Conservation (phyloP, 257 asterid species). For the Solanum rostratum region DNA sequence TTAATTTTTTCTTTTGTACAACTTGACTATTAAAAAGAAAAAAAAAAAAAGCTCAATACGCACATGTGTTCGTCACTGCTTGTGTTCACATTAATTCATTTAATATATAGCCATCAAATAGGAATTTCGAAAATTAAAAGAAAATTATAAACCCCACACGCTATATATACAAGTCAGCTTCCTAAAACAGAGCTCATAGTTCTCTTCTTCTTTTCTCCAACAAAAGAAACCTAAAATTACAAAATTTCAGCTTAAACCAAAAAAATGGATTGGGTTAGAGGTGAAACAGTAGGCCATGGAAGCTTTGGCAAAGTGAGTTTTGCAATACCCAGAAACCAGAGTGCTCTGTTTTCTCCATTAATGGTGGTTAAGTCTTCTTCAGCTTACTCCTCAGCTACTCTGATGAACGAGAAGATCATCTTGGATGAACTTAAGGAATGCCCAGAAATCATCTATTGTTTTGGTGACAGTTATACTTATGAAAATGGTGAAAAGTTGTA, state of each 20-base stretch:
- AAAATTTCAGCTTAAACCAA: background rate
- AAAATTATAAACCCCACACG: background rate
- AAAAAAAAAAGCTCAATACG: background rate
- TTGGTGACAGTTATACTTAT: constrained; percentile 41
- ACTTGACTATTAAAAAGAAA: background rate
- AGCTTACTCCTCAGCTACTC: constrained; percentile 27
- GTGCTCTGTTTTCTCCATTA: constrained; percentile 5
- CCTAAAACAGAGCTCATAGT: background rate
- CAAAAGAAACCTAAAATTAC: background rate
- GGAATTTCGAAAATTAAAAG: background rate
- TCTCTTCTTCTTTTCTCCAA: background rate
- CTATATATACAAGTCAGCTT: background rate
- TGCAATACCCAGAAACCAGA: constrained; percentile 17
- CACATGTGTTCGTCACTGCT: constrained; percentile 11
- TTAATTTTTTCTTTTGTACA: background rate
- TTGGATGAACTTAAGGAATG: constrained; percentile 48
- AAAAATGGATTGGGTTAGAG: constrained; percentile 47
- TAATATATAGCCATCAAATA: background rate
- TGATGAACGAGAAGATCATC: constrained; percentile 40
- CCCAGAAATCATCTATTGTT: constrained; percentile 49
- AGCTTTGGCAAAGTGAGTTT: constrained; percentile 42
- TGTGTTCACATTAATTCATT: background rate
- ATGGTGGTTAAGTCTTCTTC: constrained; percentile 46
- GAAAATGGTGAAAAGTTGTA: constrained; percentile 76
- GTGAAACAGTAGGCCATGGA: constrained; percentile 39